Percentiles rank a stretch among this genome's conserved stretches.
Evolutionary conservation across 2,329 filamentous ascomycete genomes (phyloP).

Genomic region (Pseudogymnoascus sp.): DNA sequence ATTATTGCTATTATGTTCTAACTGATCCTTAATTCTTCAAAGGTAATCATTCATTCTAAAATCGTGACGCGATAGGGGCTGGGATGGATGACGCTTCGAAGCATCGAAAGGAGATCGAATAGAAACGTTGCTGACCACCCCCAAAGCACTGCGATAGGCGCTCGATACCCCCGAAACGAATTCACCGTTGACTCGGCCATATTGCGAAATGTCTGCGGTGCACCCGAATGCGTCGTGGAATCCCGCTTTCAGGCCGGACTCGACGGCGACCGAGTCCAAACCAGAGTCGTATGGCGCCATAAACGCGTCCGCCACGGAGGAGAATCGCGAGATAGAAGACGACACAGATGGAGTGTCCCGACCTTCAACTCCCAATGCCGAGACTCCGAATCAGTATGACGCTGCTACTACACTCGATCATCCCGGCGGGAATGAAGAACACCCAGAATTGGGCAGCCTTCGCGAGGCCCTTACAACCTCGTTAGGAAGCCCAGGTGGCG

Average conservation of each 20-base stretch:
- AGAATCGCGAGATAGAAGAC: background rate
- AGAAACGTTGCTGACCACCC: background rate
- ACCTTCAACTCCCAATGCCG: conserved; percentile 10
- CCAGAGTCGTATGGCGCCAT: conserved; percentile 10
- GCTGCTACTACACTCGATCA: background rate
- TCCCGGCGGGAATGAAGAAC: conserved; percentile 14
- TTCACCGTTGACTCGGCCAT: background rate
- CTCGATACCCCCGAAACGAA: background rate
- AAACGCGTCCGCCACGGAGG: background rate
- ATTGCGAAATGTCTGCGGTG: conserved; percentile 34
- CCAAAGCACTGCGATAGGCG: background rate
- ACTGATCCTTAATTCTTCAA: conserved; percentile 1
- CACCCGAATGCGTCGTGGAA: conserved; percentile 39
- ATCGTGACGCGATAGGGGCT: background rate
- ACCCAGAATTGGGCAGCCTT: conserved; percentile 18
- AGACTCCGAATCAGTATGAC: background rate
- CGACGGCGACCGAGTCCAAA: conserved; percentile 19
- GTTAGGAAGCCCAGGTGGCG: conserved; percentile 19
- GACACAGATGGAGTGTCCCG: background rate
- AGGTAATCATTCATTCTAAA: background rate
- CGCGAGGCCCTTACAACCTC: conserved; percentile 23
- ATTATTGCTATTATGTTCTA: conserved; percentile 2
- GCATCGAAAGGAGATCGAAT: background rate
- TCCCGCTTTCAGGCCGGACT: conserved; percentile 43
- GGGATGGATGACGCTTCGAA: conserved; percentile 5